Evolutionary conservation across 2,329 filamentous ascomycete genomes (phyloP).

Genomic region (Diaporthe sp.): DNA sequence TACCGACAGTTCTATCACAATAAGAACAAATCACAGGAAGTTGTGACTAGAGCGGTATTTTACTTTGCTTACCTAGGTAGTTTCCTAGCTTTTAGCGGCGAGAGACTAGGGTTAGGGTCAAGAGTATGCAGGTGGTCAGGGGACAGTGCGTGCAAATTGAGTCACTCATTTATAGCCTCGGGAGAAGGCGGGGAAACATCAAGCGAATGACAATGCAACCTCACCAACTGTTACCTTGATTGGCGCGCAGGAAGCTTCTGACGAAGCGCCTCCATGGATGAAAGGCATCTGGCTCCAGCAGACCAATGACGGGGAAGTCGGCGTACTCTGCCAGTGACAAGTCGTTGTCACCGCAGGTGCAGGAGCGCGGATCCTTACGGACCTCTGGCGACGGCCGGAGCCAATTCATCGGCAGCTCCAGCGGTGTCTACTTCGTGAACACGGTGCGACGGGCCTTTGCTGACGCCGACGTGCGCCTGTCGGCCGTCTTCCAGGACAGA

Average conservation of each 20-base stretch:
- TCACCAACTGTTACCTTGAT: background rate
- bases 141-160: no score
- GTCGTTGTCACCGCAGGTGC: background rate
- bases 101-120: no score
- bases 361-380: background rate
- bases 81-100: no score
- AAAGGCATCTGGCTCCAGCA: background rate
- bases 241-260: background rate
- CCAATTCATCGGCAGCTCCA: constrained; percentile 65
- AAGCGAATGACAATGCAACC: background rate
- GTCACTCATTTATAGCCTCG: no score
- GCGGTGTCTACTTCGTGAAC: constrained; percentile 67
- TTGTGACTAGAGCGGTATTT: no score
- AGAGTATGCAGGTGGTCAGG: no score
- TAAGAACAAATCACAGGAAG: no score
- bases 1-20: no score
- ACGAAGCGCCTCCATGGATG: background rate
- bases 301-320: background rate
- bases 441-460: constrained; percentile 66
- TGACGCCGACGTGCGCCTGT: constrained; percentile 42
- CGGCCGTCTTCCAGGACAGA: background rate
- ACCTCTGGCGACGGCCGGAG: constrained; percentile 46
- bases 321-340: background rate
- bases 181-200: background rate
- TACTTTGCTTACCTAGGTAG: no score